Evolutionary conservation across 1,284 basidiomycete genomes (phyloP).

Genomic region (Malassezia yamatoensis): DNA sequence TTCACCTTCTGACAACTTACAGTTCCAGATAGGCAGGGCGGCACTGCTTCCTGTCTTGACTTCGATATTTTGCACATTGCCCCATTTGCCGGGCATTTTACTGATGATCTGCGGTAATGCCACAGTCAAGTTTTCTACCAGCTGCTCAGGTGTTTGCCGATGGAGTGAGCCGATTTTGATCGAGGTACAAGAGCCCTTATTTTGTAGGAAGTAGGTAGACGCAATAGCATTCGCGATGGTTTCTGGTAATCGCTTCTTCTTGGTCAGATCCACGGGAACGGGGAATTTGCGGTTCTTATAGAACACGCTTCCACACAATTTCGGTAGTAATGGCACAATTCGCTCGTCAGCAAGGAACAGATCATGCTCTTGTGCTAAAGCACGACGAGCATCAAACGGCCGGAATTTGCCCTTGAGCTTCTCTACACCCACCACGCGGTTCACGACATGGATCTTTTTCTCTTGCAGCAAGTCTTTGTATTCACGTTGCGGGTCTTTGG

Average conservation of each 20-base stretch:
- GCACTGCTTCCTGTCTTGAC: constrained; percentile 80
- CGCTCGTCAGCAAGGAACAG: constrained; percentile 88
- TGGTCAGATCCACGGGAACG: constrained; percentile 71
- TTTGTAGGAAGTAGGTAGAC: constrained; percentile 78
- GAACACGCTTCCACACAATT: constrained; percentile 76
- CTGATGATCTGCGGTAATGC: constrained; percentile 67
- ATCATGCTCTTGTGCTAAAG: constrained; percentile 76
- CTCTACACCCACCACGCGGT: constrained; percentile 73
- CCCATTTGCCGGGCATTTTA: constrained; percentile 68
- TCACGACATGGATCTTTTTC: constrained; percentile 73
- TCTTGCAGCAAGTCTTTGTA: constrained; percentile 82
- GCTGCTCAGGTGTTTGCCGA: constrained; percentile 62
- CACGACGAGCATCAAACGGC: constrained; percentile 72
- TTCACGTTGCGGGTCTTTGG: constrained; percentile 86
- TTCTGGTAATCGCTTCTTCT: constrained; percentile 70
- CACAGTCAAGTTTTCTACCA: constrained; percentile 66
- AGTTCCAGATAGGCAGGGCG: constrained; percentile 82
- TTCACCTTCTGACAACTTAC: constrained; percentile 54
- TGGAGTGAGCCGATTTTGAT: constrained; percentile 68
- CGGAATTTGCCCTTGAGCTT: constrained; percentile 48
- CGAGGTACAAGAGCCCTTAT: constrained; percentile 48
- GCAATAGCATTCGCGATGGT: constrained; percentile 82
- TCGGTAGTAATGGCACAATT: constrained; percentile 74
- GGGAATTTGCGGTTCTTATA: constrained; percentile 89
- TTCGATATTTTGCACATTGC: constrained; percentile 77